A percentile compares a stretch with the other conserved stretches of the same genome.
Conservation (phyloP, 139 green algal genomes). For the Trebouxia sp. region DNA sequence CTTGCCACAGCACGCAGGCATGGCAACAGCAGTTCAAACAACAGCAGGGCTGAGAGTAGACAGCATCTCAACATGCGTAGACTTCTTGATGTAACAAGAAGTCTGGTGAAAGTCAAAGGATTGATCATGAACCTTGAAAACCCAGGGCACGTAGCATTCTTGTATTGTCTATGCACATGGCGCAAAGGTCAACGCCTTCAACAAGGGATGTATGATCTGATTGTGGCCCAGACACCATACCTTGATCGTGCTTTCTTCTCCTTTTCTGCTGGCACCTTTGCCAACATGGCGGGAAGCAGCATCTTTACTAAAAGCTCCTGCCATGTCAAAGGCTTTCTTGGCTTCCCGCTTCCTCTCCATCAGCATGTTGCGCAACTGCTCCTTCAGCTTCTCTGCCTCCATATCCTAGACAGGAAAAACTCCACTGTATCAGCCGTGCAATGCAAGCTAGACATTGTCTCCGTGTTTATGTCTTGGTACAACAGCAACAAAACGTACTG, state of each 20-base stretch:
- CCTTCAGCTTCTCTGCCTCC: conserved; percentile 42
- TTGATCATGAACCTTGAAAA: no score
- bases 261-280: neutral
- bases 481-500: neutral
- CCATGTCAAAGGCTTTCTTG: conserved; percentile 39
- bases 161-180: no score
- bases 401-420: conserved; percentile 26
- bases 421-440: neutral
- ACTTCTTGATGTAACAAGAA: no score
- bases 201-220: neutral
- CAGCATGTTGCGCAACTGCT: conserved; percentile 40
- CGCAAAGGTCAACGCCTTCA: no score
- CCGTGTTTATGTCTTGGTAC: neutral
- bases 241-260: neutral
- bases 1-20: no score
- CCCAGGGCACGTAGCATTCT: no score
- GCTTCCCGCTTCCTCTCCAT: conserved; percentile 37
- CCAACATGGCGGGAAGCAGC: neutral
- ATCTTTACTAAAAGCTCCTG: neutral
- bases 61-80: no score
- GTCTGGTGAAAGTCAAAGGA: no score
- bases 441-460: neutral
- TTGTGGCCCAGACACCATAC: no score
- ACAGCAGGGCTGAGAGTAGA: no score
- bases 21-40: no score